Evolutionary conservation across 306 rosid species (phyloP), one percentile per base, ranked within the genome.

Genomic region (Notholithocarpus densiflorus): DNA sequence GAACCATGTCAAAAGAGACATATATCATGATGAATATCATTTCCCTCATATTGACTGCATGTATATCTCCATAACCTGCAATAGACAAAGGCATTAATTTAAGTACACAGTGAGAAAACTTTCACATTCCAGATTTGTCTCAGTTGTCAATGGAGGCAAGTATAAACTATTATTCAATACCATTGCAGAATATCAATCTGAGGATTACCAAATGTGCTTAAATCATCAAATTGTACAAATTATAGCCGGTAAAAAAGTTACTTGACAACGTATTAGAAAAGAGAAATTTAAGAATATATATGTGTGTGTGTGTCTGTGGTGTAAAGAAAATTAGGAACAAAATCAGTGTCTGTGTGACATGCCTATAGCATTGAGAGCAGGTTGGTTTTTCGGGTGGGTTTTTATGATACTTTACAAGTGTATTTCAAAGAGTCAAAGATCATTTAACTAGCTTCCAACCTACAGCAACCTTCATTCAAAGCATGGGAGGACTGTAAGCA

Each of bases 51-150:
- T 95, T 95, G 54, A 93, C 94, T 31, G 99, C 99, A 84, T 95
- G 99, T 87, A 95, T 91, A 32, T 95, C 99, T 84, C 99, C 99
- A 78, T 95, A 93, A 54, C 99, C 99, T 95, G 93, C 71, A 56
- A 19, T 77, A 82, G 80, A 75, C 78, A 84, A 54, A 66, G 51
- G 77, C 61, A 24, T 75, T 23, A 79, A 76, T 68, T 48, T 14
- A 54, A 82, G 24, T 21, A 64, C 53, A 60, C 64, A 61, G 37
- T 65, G 71, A 75, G 71, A 76, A 45, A 1, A 34, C 61, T 18
- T 4, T 37, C 11, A 45, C 20, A 73, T 23, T 10, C 9, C 32
- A 11, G 5, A 26, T 23, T 61, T 48, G 53, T 48, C 53, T 48
- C 53, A 48, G 3, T 48, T 48, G 17, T 48, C 53, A 48, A 3